Evolutionary conservation across 2,329 filamentous ascomycete genomes (phyloP), one percentile per base, ranked within the genome.

Genomic region (Pseudogymnoascus sp.): DNA sequence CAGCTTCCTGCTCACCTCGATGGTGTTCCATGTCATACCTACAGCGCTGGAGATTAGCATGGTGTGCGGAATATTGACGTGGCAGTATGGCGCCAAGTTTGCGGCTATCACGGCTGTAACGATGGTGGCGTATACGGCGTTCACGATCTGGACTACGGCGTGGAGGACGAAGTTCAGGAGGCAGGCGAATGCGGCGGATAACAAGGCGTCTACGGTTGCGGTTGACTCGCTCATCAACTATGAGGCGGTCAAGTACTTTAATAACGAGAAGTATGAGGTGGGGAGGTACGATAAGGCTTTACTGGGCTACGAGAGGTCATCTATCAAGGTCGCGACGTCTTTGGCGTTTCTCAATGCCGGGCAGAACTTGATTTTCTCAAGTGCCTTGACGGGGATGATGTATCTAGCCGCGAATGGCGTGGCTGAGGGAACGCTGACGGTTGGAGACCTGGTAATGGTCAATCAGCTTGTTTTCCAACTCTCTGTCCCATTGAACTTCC

Each of bases 401-500:
- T 97, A 96, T 73, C 83, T 97, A 63, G 94, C 92, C 5, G 91
- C 91, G 23, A 86, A 93, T 70, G 95, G 95, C 36, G 92, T 99
- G 1, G 91, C 91, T 1, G 80, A 79, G 2, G 93, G 93, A 12
- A 79, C 80, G 5, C 77, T 99, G 69, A 97, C 93, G 0, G 92
- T 99, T 12, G 94, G 94, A 63, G 95, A 99, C 73, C 81, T 99
- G 33, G 94, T 99, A 72, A 95, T 99, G 91, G 91, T 99, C 68
- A 99, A 99, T 75, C 94, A 97, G 79, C 86, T 99, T 16, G 92
- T 99, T 64, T 99, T 99, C 77, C 94, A 99, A 76, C 86, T 99
- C 5, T 97, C 92, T 0, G 91, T 99, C 3, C 94, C 94, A 0
- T 83, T 99, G 64, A 99, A 99, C 80, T 99, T 99, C 75, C 80